Evolutionary conservation across 305 asterid species (phyloP).

Genomic region (Rubia occidens): DNA sequence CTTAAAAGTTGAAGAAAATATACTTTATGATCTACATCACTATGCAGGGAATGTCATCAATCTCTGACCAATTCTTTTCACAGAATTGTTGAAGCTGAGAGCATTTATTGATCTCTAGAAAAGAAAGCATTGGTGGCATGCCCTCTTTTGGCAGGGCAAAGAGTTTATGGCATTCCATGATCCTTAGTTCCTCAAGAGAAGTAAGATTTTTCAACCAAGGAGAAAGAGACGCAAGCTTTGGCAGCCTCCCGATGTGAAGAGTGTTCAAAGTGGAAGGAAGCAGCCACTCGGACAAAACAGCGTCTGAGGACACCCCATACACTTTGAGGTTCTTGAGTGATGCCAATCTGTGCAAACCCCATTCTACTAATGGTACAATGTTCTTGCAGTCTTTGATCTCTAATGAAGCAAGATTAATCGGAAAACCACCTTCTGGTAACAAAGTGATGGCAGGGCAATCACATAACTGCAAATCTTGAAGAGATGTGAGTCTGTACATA

Average conservation of each 20-base stretch:
- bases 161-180: conserved; percentile 30
- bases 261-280: conserved; percentile 35
- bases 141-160: conserved; percentile 30
- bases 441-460: conserved; percentile 30
- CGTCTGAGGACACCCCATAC: conserved; percentile 18
- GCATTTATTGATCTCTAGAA: conserved; percentile 36
- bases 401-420: conserved; percentile 31
- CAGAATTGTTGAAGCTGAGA: conserved; percentile 31
- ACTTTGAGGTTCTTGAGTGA: conserved; percentile 35
- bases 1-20: not conserved
- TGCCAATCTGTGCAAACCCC: conserved; percentile 42
- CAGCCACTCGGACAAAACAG: conserved; percentile 32
- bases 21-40: conserved; percentile 26
- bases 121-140: conserved; percentile 36
- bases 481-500: conserved; percentile 34
- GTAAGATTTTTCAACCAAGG: conserved; percentile 43
- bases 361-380: conserved; percentile 29
- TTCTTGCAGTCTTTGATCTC: conserved; percentile 32
- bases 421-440: conserved; percentile 34
- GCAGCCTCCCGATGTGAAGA: conserved; percentile 30
- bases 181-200: conserved; percentile 40
- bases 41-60: conserved; percentile 45
- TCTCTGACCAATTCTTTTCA: conserved; percentile 27
- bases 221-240: conserved; percentile 33
- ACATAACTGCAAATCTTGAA: conserved; percentile 30